These are phyloP conservation scores for Russula compacta DNA, from an alignment of 768 basidiomycete genomes.

Conservation along the genomic window DNA sequence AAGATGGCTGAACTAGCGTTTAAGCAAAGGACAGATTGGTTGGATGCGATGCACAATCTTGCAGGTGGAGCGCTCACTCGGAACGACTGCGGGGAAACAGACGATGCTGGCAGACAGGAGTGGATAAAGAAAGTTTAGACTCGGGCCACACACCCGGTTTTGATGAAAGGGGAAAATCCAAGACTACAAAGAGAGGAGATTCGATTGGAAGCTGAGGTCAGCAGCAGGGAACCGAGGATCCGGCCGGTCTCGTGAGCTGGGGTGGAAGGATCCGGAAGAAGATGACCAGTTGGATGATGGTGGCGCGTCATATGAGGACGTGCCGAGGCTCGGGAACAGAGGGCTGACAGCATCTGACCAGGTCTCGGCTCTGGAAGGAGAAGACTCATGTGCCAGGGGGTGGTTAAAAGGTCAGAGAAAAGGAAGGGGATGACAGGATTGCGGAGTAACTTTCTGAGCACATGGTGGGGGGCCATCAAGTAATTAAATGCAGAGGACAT, in stretches of 20 bases:
- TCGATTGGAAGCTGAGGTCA: constrained; percentile 15
- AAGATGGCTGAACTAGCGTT: background rate
- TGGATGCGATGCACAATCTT: background rate
- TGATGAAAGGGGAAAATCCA: constrained; percentile 9
- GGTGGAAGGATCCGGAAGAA: constrained; percentile 13
- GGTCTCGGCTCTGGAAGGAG: constrained; percentile 10
- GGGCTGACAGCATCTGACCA: constrained; percentile 14
- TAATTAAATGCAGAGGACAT: background rate
- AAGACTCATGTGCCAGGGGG: constrained; percentile 12
- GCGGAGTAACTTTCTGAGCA: background rate
- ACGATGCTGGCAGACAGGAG: background rate
- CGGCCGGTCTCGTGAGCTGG: constrained; percentile 12
- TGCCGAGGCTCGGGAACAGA: constrained; percentile 10
- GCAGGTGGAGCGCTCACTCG: constrained; percentile 5
- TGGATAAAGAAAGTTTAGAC: constrained; percentile 18
- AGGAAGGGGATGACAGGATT: background rate
- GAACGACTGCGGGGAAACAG: constrained; percentile 18
- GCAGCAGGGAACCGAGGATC: constrained; percentile 4
- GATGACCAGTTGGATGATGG: constrained; percentile 4
- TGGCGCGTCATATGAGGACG: constrained; percentile 17
- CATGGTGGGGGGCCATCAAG: constrained; percentile 1
- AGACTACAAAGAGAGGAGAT: background rate
- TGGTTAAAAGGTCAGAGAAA: background rate
- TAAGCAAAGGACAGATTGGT: background rate
- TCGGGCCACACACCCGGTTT: constrained; percentile 8